A percentile compares a stretch with the other conserved stretches of the same genome.
Evolutionary conservation across 192 early-diverging fungal species (phyloP).

Genomic region (Dissophora ornata): DNA sequence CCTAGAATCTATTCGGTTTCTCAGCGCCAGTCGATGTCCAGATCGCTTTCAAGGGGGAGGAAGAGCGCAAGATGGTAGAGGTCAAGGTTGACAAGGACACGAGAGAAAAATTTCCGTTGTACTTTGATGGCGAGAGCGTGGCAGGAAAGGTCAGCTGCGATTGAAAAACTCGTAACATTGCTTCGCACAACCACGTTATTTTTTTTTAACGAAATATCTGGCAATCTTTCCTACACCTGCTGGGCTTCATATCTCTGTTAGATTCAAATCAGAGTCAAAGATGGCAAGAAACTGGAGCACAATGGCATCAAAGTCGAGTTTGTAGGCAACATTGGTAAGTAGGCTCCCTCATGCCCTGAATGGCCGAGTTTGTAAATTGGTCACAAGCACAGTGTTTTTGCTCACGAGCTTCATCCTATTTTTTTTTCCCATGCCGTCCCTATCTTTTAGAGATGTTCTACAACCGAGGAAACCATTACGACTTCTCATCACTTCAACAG

Average conservation of each 20-base stretch:
- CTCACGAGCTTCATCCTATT: neutral
- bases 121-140: conserved; percentile 97
- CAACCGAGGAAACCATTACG: conserved; percentile 94
- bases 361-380: too few species aligned
- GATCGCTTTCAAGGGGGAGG: conserved; percentile 84
- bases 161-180: too few species aligned
- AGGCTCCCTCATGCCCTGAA: too few species aligned
- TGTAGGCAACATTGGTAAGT: conserved; percentile 91
- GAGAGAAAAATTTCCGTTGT: conserved; percentile 92
- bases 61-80: conserved; percentile 91
- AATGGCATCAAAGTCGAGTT: conserved; percentile 99
- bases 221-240: too few species aligned
- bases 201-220: too few species aligned
- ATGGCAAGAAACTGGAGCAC: conserved; percentile 97
- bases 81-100: conserved; percentile 94
- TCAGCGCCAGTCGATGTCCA: conserved; percentile 90
- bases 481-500: conserved; percentile 93
- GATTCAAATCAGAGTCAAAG: conserved; percentile 80
- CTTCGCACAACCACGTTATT: too few species aligned
- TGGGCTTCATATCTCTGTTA: conserved; percentile 25
- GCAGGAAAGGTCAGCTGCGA: conserved; percentile 83
- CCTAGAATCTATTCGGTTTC: conserved; percentile 80
- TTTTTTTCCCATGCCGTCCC: neutral
- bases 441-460: conserved; percentile 85
- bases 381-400: neutral